Conservation (phyloP, 176 grass and related monocot species). For the Typha latifolia region DNA sequence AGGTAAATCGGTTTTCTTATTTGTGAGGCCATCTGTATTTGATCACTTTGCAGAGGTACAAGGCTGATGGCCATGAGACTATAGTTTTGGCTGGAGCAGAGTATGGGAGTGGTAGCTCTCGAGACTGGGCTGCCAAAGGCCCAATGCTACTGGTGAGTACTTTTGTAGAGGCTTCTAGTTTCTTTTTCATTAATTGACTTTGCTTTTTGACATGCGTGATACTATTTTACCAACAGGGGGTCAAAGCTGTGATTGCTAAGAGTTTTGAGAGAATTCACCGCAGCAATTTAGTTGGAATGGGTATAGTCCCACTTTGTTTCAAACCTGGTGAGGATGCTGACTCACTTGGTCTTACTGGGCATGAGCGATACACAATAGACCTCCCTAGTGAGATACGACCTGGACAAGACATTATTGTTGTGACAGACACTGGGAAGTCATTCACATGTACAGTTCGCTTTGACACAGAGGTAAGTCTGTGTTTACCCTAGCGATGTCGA, state of each 20-base stretch:
- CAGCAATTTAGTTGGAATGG: slow-evolving; percentile 42
- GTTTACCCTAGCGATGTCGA: background rate
- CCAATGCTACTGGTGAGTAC: slow-evolving; percentile 29
- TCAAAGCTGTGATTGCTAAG: slow-evolving; percentile 28
- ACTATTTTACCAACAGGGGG: slow-evolving; percentile 13
- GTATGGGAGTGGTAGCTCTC: slow-evolving; percentile 38
- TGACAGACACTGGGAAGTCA: slow-evolving; percentile 12
- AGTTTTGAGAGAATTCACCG: slow-evolving; percentile 34
- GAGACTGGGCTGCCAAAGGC: slow-evolving; percentile 37
- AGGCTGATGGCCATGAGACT: slow-evolving; percentile 30
- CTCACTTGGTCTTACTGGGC: slow-evolving; percentile 38
- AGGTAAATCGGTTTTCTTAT: background rate
- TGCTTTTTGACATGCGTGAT: background rate
- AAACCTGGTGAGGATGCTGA: slow-evolving; percentile 32
- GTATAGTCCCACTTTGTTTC: slow-evolving; percentile 28
- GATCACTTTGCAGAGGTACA: slow-evolving; percentile 26
- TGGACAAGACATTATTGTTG: slow-evolving; percentile 24
- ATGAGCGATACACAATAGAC: slow-evolving; percentile 29
- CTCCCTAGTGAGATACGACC: slow-evolving; percentile 24
- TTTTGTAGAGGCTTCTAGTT: background rate
- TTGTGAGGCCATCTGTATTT: background rate
- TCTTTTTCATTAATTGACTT: background rate
- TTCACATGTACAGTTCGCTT: slow-evolving; percentile 24
- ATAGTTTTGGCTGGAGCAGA: slow-evolving; percentile 37
- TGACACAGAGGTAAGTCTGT: slow-evolving; percentile 31